Conservation (phyloP, 2,329 filamentous ascomycete species). For the Colletotrichum endophyticum region DNA sequence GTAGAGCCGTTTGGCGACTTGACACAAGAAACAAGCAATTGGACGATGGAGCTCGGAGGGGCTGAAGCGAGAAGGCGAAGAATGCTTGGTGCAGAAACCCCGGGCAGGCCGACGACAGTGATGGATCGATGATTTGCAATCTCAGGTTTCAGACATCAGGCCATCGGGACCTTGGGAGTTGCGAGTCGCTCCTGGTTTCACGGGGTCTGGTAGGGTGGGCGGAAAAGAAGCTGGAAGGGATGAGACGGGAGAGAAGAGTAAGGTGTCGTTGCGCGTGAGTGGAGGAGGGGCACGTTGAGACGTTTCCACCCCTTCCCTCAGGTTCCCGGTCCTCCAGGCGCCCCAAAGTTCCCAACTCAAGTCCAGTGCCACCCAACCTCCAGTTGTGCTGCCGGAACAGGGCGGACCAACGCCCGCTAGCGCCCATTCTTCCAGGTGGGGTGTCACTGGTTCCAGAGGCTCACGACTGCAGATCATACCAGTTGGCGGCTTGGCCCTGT, state of each 20-base stretch:
- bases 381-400: not conserved
- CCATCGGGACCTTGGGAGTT: conserved; percentile 16
- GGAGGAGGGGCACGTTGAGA: conserved; percentile 5
- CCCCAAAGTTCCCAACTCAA: not conserved
- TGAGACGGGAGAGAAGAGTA: not conserved
- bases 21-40: not conserved
- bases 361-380: not conserved
- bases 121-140: conserved; percentile 16
- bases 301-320: conserved; percentile 9
- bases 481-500: conserved; percentile 7
- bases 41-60: not conserved
- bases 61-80: not conserved
- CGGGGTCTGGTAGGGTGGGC: not conserved
- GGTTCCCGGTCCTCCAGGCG: not conserved
- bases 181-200: conserved; percentile 20
- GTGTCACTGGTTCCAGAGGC: not conserved
- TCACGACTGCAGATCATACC: conserved; percentile 11
- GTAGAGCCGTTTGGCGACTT: not conserved
- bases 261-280: not conserved
- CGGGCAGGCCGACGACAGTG: not conserved
- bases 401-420: conserved; percentile 9
- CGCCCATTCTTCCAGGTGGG: conserved; percentile 1
- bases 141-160: conserved; percentile 24
- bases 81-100: not conserved
- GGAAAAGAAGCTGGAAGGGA: not conserved